Conservation (phyloP, 164 flowering plant genomes). For the Nelumbo lutea region DNA sequence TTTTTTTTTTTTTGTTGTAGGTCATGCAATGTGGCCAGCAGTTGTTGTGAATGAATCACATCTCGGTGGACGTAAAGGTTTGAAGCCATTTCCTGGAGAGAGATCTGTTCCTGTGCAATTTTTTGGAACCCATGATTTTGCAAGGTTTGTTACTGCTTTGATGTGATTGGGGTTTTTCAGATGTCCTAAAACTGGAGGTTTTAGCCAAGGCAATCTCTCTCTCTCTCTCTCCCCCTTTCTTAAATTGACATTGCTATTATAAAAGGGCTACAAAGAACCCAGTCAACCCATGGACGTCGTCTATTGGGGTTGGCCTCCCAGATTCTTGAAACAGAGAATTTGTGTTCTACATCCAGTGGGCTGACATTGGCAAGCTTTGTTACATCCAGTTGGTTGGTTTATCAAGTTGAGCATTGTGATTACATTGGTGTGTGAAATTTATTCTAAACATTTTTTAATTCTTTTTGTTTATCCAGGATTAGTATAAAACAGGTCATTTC, state of each 20-base stretch:
- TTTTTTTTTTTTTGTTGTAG: conserved; percentile 26
- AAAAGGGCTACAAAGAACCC: too few species aligned
- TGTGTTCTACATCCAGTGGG: background rate
- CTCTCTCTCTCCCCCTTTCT: too few species aligned
- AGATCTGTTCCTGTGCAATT: conserved; percentile 83
- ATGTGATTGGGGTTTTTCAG: background rate
- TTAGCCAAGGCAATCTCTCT: too few species aligned
- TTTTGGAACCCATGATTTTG: conserved; percentile 98
- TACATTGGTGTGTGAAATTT: background rate
- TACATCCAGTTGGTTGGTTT: background rate
- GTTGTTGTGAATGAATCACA: conserved; percentile 66
- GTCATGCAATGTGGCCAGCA: conserved; percentile 98
- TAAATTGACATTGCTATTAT: too few species aligned
- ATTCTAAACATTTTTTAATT: conserved; percentile 1
- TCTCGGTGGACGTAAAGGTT: conserved; percentile 39
- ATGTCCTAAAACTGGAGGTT: too few species aligned
- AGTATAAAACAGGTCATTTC: conserved; percentile 61
- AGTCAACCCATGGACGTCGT: too few species aligned
- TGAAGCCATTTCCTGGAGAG: conserved; percentile 40
- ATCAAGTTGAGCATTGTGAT: background rate
- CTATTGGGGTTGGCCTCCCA: too few species aligned
- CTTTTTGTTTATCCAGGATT: conserved; percentile 47
- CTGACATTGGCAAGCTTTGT: background rate
- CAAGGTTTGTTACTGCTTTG: conserved; percentile 49
- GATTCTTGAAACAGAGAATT: too few species aligned